Evolutionary conservation across 2,329 filamentous ascomycete genomes (phyloP), one percentile per base, ranked within the genome.

Genomic region (Pestalotiopsis sp.): DNA sequence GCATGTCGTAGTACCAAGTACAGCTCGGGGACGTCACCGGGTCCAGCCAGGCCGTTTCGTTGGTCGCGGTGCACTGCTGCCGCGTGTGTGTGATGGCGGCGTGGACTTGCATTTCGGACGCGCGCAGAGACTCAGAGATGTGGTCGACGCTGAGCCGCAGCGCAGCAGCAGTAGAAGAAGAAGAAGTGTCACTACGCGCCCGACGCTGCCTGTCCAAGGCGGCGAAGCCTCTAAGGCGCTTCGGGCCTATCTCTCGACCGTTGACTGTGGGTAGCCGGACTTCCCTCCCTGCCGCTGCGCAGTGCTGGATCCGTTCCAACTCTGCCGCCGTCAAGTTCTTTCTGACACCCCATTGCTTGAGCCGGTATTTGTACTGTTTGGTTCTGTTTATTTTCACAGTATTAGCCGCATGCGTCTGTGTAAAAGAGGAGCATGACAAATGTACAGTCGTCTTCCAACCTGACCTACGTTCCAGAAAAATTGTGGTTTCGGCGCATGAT

Each of bases 281-380:
- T 7, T 64, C 20, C 25, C 25, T 25, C 11, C 39, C 38, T 5
- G 23, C 25, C 3, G 41, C 36, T 25, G 39, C 17, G 12, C 17
- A 17, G n/a, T 23, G 20, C 39, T 25, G 38, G 13, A 64, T 12
- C 20, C 27, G 38, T 2, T 31, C 20, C 3, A 27, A 23, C 23
- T 64, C 61, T 23, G 38, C 36, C 3, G 38, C 20, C 9, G 12
- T 45, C 39, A 64, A 23, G 69, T 87, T 86, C 77, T 87, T 87
- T 55, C 84, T 84, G 70, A 87, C 86, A 0, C 84, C 84, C 85
- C 85, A 87, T 69, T 86, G 83, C 14, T 85, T 85, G 72, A 86
- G 86, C 20, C 85, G 79, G 17, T 84, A 86, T 73, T 87, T 87
- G 75, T 87, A 87, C 85, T 87, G 87, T 71, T 86, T 85, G n/a